Base-by-base conservation (phyloP, 441 rosid genomes). In the Hypseocharis bilobata region DNA sequence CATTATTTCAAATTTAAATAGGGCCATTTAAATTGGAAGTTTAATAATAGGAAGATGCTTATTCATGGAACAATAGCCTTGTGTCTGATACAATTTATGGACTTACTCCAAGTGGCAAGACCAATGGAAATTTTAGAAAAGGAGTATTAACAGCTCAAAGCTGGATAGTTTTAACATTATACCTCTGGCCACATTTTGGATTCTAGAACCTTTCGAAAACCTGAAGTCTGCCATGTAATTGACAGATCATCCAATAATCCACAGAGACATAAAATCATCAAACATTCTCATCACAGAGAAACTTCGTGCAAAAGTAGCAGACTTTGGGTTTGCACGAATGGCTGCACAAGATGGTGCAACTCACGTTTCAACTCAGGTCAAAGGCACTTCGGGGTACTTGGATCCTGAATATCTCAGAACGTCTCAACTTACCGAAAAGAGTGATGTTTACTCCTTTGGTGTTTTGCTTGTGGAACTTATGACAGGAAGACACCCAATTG, bases 401-500 rank as follows among this genome's bases (percentile, higher is more conserved):
- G 98, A 93, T 61, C 96, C 96, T 0, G 97, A 93, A 69, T 93
- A 93, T 81, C 74, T 93, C 16, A 84, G 76, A 68, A 90, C 98
- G 29, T 87, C 88, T 67, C 96, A 90, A 66, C 87, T 93, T 26
- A 93, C 98, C 0, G 96, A 87, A 63, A 93, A 90, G 81, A 93
- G 96, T 51, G 96, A 93, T 58, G 98, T 93, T 38, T 93, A 85
- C 76, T 93, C 97, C n/a, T 93, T 93, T 23, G 97, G 98, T 32
- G 95, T 90, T 11, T 74, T 93, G 20, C 84, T 93, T 28, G 86
- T 88, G 44, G 95, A 93, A 67, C 70, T 93, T 60, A 80, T 90
- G 70, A 84, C 97, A 0, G 92, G 84, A 32, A 88, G 98, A 62
- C 91, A 96, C 58, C 95, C 98, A 27, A 88, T 93, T 66, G 96